Percentiles rank a stretch among this genome's conserved stretches.
These are phyloP conservation scores for Pseudopyrenochaeta lycopersici DNA, from an alignment of 2,329 filamentous ascomycete genomes.

Conservation along the genomic window DNA sequence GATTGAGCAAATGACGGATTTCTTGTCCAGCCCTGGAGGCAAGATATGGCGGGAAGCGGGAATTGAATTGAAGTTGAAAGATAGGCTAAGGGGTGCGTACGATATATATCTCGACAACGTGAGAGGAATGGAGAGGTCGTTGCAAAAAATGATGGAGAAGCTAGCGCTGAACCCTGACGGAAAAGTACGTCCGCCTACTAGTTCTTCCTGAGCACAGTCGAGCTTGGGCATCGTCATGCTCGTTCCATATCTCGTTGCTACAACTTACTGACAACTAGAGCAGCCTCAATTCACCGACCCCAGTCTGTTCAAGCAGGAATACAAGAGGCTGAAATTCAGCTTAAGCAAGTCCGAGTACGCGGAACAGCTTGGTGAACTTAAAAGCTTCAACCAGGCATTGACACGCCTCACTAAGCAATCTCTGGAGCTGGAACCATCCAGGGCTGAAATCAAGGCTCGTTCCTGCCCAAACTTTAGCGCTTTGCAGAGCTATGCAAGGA, in stretches of 20 bases:
- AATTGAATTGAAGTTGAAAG: constrained; percentile 15
- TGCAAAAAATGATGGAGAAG: constrained; percentile 26
- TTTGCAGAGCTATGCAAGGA: constrained; percentile 22
- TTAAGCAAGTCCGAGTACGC: constrained; percentile 33
- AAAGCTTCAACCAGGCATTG: constrained; percentile 29
- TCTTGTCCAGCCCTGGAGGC: constrained; percentile 20
- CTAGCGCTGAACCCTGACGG: constrained; percentile 24
- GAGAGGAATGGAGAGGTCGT: constrained; percentile 18
- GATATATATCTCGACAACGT: constrained; percentile 23
- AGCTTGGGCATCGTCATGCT: no score
- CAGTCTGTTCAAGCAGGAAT: constrained; percentile 36
- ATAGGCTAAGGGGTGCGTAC: constrained; percentile 14
- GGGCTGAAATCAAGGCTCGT: constrained; percentile 5
- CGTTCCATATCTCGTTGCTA: neutral
- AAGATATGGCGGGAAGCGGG: constrained; percentile 20
- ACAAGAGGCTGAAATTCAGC: constrained; percentile 34
- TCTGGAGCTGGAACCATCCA: constrained; percentile 21
- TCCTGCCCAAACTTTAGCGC: constrained; percentile 30
- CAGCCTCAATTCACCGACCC: constrained; percentile 29
- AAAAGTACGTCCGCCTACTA: constrained; percentile 16
- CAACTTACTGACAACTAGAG: neutral
- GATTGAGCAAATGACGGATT: constrained; percentile 23
- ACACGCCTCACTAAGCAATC: constrained; percentile 33
- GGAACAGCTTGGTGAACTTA: constrained; percentile 26
- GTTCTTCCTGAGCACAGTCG: neutral